Conservation (phyloP, 331 rosid species). For the Spiraea crenata region DNA sequence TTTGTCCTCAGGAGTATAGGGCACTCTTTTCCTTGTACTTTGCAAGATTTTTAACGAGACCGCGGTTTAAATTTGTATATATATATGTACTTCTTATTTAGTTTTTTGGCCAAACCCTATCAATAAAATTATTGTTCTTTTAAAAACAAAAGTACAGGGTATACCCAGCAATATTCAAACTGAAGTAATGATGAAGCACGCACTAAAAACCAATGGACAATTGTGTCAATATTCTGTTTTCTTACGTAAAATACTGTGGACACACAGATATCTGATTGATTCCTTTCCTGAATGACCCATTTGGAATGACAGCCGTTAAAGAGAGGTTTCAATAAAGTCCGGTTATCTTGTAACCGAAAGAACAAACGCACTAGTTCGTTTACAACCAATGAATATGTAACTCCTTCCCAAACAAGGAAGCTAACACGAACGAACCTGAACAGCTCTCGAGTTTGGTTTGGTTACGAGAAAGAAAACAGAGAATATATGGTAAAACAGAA, state of each 20-base stretch:
- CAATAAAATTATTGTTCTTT: too few species aligned
- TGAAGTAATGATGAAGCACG: too few species aligned
- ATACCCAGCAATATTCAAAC: too few species aligned
- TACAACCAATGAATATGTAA: slow-evolving; percentile 29
- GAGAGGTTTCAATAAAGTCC: not conserved
- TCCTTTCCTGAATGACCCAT: not conserved
- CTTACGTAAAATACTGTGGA: too few species aligned
- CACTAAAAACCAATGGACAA: too few species aligned
- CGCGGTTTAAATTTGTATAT: too few species aligned
- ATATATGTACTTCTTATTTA: too few species aligned
- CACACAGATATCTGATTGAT: not conserved
- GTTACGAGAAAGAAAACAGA: not conserved
- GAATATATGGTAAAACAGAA: not conserved
- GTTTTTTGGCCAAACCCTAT: too few species aligned
- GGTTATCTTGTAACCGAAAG: not conserved
- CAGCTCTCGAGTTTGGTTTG: not conserved
- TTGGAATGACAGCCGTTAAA: not conserved
- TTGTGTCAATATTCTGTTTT: not conserved
- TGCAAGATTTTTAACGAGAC: too few species aligned
- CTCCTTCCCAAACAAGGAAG: not conserved
- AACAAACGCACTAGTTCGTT: slow-evolving; percentile 18
- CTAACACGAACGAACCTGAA: not conserved
- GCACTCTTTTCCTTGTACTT: too few species aligned
- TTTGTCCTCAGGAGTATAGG: too few species aligned
- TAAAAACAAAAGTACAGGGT: too few species aligned